phyloP scores from a whole-genome alignment of 495 filamentous ascomycete genomes.

The Parachaetomium inaequale region DNA sequence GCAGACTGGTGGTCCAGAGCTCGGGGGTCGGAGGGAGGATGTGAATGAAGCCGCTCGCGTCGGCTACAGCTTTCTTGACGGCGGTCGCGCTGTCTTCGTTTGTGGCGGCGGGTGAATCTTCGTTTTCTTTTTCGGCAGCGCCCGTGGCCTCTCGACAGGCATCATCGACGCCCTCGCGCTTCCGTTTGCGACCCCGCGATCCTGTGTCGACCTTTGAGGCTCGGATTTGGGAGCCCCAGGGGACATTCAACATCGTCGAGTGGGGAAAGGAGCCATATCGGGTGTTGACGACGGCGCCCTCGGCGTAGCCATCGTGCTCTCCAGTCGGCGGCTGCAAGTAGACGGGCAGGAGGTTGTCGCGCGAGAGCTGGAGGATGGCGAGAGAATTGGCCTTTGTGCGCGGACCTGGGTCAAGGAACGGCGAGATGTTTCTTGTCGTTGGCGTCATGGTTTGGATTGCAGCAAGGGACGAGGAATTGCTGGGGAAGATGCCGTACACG shows the following conservation, averaged over 20 bases:
- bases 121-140: constrained; percentile 31
- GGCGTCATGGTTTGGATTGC: constrained; percentile 28
- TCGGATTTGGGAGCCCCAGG: constrained; percentile 87
- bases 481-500: no score
- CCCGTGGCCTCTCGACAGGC: constrained; percentile 27
- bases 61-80: constrained; percentile 51
- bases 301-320: constrained; percentile 65
- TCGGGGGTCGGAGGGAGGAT: constrained; percentile 89
- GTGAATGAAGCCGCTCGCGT: constrained; percentile 82
- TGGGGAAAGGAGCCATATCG: constrained; percentile 95
- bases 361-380: constrained; percentile 76
- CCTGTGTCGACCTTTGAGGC: constrained; percentile 90
- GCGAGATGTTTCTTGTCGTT: constrained; percentile 44
- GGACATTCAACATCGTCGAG: constrained; percentile 70
- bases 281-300: constrained; percentile 84
- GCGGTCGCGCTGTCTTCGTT: constrained; percentile 24
- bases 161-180: constrained; percentile 56
- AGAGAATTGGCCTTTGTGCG: constrained; percentile 55
- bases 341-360: constrained; percentile 74
- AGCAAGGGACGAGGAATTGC: not conserved
- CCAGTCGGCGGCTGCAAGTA: constrained; percentile 61
- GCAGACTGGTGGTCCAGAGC: constrained; percentile 83
- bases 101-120: constrained; percentile 21
- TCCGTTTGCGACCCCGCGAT: constrained; percentile 61
- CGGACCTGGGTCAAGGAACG: constrained; percentile 66